A percentile compares a stretch with the other conserved stretches of the same genome.
phyloP scores from a whole-genome alignment of 768 basidiomycete species.

The Lactarius pseudohatsudake region DNA sequence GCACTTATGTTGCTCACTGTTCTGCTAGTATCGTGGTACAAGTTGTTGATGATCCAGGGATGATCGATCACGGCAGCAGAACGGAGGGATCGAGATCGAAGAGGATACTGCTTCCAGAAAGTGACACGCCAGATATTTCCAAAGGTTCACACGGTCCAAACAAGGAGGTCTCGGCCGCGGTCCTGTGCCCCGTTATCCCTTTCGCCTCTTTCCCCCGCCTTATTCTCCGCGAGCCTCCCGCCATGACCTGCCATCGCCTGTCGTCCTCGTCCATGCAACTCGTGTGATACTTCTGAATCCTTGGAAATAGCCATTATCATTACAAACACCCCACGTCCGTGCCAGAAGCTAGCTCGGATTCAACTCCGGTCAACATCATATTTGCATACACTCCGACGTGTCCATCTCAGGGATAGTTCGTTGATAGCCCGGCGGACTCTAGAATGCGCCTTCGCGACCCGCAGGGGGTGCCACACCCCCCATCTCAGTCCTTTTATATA shows the following conservation, averaged over 20 bases:
- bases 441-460: conserved; percentile 20
- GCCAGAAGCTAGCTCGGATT: conserved; percentile 9
- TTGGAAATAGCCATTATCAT: neutral
- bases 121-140: neutral
- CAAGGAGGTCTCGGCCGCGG: neutral
- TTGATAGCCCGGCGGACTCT: conserved; percentile 29
- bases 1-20: too few relatives aligned
- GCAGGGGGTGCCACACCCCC: conserved; percentile 22
- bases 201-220: neutral
- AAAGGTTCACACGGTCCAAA: neutral
- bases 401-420: conserved; percentile 28
- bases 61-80: neutral
- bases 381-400: conserved; percentile 22
- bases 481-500: conserved; percentile 9
- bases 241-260: neutral
- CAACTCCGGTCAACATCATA: conserved; percentile 15
- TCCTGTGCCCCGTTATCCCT: neutral
- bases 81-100: neutral
- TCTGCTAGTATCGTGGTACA: too few relatives aligned
- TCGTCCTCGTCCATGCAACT: neutral
- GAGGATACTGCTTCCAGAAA: neutral
- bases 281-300: neutral
- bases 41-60: neutral
- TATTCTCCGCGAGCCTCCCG: conserved; percentile 2
- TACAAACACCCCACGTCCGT: neutral